Evolutionary conservation across 1,139 yeast genomes (phyloP), one percentile per base, ranked within the genome.

Genomic region (Sugiyamaella paludigena): DNA sequence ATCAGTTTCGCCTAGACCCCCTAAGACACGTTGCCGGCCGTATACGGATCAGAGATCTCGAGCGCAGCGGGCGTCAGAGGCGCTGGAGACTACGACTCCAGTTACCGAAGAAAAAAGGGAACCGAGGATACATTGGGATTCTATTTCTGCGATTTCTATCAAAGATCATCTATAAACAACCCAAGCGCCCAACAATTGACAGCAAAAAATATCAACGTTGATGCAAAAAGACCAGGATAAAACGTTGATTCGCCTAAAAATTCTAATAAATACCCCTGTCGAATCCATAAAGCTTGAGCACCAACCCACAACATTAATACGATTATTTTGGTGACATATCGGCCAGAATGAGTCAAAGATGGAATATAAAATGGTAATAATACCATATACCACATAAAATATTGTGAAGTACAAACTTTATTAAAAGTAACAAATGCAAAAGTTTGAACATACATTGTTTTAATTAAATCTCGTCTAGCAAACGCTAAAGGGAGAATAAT

Each of bases 331-430:
- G 36, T 36, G 7, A 12, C 11, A 6, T 0, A 83, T 81, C 45
- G 51, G 51, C 48, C 51, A n/a, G 48, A 44, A 32, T 44, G 27
- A 15, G 52, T 58, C 55, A 42, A 57, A 59, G 50, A 50, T 24
- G 58, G 58, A 26, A 55, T 62, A 61, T 74, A 83, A 48, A 87
- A 80, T 1, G 98, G 98, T 42, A 89, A 68, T 58, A 89, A 79
- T 12, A 89, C 87, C 62, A 92, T 71, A 65, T 84, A 89, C 97
- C 98, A 92, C 58, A 91, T 81, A 66, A 92, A 92, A 67, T 92
- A 92, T 61, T 73, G 76, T 0, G 96, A 87, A 0, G 98, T 92
- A 61, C 95, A 86, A 32, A 92, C 98, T 68, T 92, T 92, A 72
- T 92, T 92, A 70, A 84, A 88, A 1, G 94, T 76, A 32, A 91